Base-by-base conservation (phyloP, 1,284 basidiomycete species). In the Ceratobasidium sp. region DNA sequence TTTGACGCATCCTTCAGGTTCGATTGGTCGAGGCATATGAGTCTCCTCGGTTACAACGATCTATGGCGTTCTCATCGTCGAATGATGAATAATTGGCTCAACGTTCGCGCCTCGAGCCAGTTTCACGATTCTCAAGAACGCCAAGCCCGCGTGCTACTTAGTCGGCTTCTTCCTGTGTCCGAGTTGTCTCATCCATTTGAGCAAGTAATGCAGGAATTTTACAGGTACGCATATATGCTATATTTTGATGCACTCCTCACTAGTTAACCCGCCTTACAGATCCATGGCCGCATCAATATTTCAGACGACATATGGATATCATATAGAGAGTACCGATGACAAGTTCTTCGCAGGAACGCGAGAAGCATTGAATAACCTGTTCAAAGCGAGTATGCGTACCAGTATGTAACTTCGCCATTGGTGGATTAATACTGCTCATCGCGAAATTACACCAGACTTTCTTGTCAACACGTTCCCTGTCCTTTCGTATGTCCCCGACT, bases 61-160 rank as follows among this genome's bases (percentile, higher is more conserved):
- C n/a, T 40, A 9, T 74, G 70, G 70, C 70, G 70, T 7, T 12
- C 28, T 12, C 28, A 62, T 33, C 70, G 70, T 2, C 69, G 70
- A 4, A 74, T 74, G 70, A 74, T 74, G 59, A 62, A 64, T 28
- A 64, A 50, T 17, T 74, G 70, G 70, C 17, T 74, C n/a, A 74
- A 74, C 46, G 44, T 44, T 3, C 33, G 59, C 3, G 33, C 70
- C 12, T 46, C 40, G 28, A 23, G 17, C 26, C 20, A 40, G 15
- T 74, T 62, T 28, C 59, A 74, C n/a, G 23, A 64, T 1, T 46
- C 42, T 3, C 70, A 74, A 38, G 46, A 52, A 40, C 38, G 52
- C 4, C 70, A 74, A 52, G 28, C 70, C n/a, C 57, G 59, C 5
- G n/a, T 38, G 33, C 46, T 74, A 10, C 28, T 74, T 12, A 46